Evolutionary conservation across 768 basidiomycete genomes (phyloP), one percentile per base, ranked within the genome.

Genomic region (Suillus paluster): DNA sequence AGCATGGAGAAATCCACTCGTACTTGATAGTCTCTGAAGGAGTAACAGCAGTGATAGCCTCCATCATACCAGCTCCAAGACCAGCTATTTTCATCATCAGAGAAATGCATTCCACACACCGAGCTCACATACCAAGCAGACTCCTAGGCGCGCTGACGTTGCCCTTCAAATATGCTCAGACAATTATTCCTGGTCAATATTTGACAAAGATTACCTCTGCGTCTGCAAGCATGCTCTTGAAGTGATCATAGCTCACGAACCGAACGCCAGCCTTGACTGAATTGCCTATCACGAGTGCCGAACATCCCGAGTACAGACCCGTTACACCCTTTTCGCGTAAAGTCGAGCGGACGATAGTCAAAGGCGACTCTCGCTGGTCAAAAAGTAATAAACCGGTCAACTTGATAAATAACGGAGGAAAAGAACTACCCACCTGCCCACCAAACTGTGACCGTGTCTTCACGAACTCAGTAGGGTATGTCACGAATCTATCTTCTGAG

Each of bases 11-110:
- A 9, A 15, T 4, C 2, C 44, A 36, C 2, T 76, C 91, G 45
- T 53, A 96, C 97, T 99, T 99, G 81, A 99, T 97, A 0, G 97
- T 99, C 75, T 99, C 97, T 14, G 94, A 95, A 3, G 97, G 97
- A 0, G 97, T 99, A 4, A 99, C 97, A 2, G 97, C 97, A 60
- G 98, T 86, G 23, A 98, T 73, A 1, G 97, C 94, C 75, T 99
- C 97, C 69, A 81, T 90, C 87, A 95, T 86, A 4, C 97, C 97
- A 2, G 97, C 97, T 34, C 90, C 90, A 12, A 93, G 78, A 34
- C 92, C 91, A 62, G 92, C 91, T 87, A 68, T 38, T 38, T 33
- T 57, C 9, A 55, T 19, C 55, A 7, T 46, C 11, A 27, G 55
- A 39, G 14, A 33, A 36, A 44, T 12, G 15, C 38, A 62, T 27